Evolutionary conservation across 2,329 filamentous ascomycete species (phyloP).

Genomic region (Setomelanomma holmii): DNA sequence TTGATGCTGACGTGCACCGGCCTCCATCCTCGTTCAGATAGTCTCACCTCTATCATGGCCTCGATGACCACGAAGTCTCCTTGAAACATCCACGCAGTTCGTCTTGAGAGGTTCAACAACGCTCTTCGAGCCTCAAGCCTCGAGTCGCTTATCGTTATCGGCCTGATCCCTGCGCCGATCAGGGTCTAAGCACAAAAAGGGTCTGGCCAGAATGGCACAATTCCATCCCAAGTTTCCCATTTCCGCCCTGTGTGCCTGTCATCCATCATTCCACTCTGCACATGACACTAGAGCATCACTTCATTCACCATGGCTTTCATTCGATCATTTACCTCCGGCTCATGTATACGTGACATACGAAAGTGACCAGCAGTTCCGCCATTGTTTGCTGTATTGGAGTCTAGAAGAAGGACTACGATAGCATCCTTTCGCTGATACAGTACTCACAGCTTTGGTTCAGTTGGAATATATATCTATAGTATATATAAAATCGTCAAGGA

Average conservation of each 20-base stretch:
- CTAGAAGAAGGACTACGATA: neutral
- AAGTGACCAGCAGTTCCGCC: slow-evolving; percentile 24
- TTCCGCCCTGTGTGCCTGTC: neutral
- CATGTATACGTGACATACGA: slow-evolving; percentile 43
- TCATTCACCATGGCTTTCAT: slow-evolving; percentile 34
- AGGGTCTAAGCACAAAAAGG: slow-evolving; percentile 8
- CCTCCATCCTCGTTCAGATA: too few species aligned
- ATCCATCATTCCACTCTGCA: slow-evolving; percentile 6
- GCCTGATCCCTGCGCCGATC: slow-evolving; percentile 2
- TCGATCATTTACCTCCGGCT: slow-evolving; percentile 30
- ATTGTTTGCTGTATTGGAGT: slow-evolving; percentile 7
- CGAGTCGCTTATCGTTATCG: slow-evolving; percentile 14
- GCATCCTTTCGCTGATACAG: too few species aligned
- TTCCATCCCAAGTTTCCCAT: slow-evolving; percentile 1
- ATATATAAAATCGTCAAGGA: neutral
- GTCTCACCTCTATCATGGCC: too few species aligned
- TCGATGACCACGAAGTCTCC: too few species aligned
- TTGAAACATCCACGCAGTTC: too few species aligned
- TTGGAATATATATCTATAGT: too few species aligned
- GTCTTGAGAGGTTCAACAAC: neutral
- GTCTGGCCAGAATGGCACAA: slow-evolving; percentile 2
- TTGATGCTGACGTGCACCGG: too few species aligned
- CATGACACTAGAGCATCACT: neutral
- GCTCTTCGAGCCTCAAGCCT: neutral
- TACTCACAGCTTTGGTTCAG: too few species aligned